phyloP scores from a whole-genome alignment of 352 stramenopile genomes.

The Globisporangium recalcitrans region DNA sequence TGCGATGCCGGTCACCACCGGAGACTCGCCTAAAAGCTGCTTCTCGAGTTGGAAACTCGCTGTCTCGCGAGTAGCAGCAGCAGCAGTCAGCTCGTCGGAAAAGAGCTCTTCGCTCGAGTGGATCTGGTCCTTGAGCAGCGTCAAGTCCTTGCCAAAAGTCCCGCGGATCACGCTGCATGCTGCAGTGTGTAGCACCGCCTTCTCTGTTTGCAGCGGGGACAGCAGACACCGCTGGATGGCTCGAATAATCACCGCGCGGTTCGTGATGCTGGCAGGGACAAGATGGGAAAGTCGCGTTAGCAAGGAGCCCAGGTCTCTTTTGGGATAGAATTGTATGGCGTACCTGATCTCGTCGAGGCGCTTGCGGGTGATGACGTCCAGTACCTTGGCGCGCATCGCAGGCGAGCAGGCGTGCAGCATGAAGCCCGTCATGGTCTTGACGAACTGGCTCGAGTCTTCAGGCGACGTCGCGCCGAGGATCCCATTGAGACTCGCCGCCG shows the following conservation, averaged over 20 bases:
- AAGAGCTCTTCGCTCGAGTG: conserved; percentile 58
- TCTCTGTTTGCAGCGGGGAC: conserved; percentile 65
- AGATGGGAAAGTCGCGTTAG: neutral
- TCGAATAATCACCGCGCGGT: conserved; percentile 71
- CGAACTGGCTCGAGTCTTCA: conserved; percentile 66
- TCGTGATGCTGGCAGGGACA: conserved; percentile 34
- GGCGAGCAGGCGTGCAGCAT: conserved; percentile 73
- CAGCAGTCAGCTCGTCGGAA: conserved; percentile 16
- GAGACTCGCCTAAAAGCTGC: neutral
- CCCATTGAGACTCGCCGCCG: conserved; percentile 61
- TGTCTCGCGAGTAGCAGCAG: neutral
- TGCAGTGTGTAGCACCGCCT: conserved; percentile 54
- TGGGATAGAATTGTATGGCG: neutral
- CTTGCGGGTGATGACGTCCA: conserved; percentile 70
- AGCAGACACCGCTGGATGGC: conserved; percentile 75
- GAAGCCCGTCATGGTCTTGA: conserved; percentile 80
- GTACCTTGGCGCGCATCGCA: conserved; percentile 52
- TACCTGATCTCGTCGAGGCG: conserved; percentile 62
- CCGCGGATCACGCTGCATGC: conserved; percentile 67
- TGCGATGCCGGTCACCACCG: neutral
- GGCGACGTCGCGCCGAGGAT: conserved; percentile 76
- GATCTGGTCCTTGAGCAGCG: conserved; percentile 76
- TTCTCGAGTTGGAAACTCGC: neutral
- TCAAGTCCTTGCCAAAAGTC: conserved; percentile 64
- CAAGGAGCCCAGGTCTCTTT: neutral